Evolutionary conservation across 2,329 filamentous ascomycete species (phyloP).

Genomic region (Fusarium guadeloupense): DNA sequence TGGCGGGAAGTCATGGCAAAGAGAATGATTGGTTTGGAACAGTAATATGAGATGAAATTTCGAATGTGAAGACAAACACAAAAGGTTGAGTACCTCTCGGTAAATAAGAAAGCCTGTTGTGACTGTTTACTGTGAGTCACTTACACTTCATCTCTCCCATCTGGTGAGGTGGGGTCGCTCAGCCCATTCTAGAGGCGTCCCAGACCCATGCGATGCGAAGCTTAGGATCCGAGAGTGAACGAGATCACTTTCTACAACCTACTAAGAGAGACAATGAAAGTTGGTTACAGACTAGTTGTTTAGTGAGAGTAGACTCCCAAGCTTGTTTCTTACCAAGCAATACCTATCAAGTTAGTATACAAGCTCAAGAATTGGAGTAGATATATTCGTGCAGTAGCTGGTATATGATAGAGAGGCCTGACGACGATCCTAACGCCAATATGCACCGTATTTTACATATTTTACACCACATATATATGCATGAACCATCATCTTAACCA

Average conservation of each 20-base stretch:
- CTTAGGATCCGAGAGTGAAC: too few relatives aligned
- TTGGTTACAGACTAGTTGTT: too few relatives aligned
- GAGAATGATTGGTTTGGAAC: background rate
- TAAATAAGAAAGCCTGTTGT: background rate
- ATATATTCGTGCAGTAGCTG: slow-evolving; percentile 12
- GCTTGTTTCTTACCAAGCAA: background rate
- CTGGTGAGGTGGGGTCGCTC: slow-evolving; percentile 6
- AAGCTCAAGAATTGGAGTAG: background rate
- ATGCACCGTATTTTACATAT: slow-evolving; percentile 38
- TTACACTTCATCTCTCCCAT: slow-evolving; percentile 4
- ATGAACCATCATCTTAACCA: slow-evolving; percentile 11
- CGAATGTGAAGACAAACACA: background rate
- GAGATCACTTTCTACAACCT: too few relatives aligned
- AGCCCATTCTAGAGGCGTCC: background rate
- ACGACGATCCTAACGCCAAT: slow-evolving; percentile 5
- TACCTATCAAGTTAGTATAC: background rate
- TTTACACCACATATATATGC: slow-evolving; percentile 28
- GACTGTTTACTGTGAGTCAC: slow-evolving; percentile 14
- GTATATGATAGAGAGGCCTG: slow-evolving; percentile 21
- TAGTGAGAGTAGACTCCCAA: background rate
- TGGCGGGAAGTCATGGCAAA: slow-evolving; percentile 46
- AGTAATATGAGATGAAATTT: background rate
- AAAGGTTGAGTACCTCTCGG: background rate
- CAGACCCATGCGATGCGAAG: background rate
- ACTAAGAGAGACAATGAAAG: too few relatives aligned